phyloP scores from a whole-genome alignment of 2,329 filamentous ascomycete species.

The Trematosphaeria pertusa region DNA sequence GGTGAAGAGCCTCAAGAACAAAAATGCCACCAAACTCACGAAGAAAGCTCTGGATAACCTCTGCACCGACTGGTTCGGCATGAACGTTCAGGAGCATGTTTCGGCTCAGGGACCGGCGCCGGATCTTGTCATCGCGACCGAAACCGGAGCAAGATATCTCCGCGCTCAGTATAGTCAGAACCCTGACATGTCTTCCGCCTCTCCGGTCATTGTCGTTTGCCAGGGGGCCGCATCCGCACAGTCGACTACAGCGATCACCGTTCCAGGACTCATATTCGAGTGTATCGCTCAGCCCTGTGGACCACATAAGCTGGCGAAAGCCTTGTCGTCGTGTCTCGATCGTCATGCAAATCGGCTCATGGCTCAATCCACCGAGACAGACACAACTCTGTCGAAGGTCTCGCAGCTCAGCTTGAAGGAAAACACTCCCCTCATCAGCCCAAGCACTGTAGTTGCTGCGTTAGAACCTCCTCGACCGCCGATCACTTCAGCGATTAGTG shows the following conservation, averaged over 20 bases:
- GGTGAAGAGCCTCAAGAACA: conserved; percentile 39
- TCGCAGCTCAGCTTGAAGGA: conserved; percentile 38
- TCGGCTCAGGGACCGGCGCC: conserved; percentile 19
- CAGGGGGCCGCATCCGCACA: conserved; percentile 44
- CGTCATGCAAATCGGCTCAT: conserved; percentile 33
- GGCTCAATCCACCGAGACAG: conserved; percentile 15
- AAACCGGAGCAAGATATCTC: conserved; percentile 36
- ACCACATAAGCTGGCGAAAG: conserved; percentile 48
- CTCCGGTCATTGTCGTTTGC: conserved; percentile 44
- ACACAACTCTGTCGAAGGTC: conserved; percentile 23
- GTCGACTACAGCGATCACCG: conserved; percentile 43
- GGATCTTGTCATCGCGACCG: conserved; percentile 42
- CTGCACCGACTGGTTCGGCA: conserved; percentile 46
- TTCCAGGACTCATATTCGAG: conserved; percentile 43
- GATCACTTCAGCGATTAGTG: conserved; percentile 37
- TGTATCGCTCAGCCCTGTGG: conserved; percentile 46
- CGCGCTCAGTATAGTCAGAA: conserved; percentile 34
- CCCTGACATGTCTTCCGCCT: conserved; percentile 21
- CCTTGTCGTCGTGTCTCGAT: conserved; percentile 42
- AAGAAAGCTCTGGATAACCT: conserved; percentile 41
- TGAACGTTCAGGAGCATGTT: conserved; percentile 30
- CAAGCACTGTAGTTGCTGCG: conserved; percentile 9
- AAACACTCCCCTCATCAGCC: conserved; percentile 23
- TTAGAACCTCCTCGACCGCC: conserved; percentile 29
- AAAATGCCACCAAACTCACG: conserved; percentile 38